phyloP scores from a whole-genome alignment of 2,329 filamentous ascomycete genomes.

The Dactylellina leptospora region DNA sequence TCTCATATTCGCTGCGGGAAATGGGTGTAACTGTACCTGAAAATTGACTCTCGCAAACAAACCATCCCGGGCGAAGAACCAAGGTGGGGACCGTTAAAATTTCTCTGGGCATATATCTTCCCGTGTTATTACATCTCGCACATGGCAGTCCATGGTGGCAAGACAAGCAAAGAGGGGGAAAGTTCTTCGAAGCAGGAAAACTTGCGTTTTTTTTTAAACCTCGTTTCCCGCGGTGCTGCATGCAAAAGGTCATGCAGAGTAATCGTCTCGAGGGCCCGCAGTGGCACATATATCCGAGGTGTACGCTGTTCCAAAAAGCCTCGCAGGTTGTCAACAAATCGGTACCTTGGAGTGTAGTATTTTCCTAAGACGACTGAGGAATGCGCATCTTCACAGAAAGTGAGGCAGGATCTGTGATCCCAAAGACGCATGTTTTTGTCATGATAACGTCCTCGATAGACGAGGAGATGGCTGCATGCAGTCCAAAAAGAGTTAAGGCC shows the following conservation, averaged over 20 bases:
- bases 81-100: slow-evolving; percentile 30
- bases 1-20: slow-evolving; percentile 41
- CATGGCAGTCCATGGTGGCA: slow-evolving; percentile 48
- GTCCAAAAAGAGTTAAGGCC: slow-evolving; percentile 12
- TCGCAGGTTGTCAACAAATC: slow-evolving; percentile 21
- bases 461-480: slow-evolving; percentile 17
- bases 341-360: not conserved
- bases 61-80: slow-evolving; percentile 21
- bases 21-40: slow-evolving; percentile 52
- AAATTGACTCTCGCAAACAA: slow-evolving; percentile 48
- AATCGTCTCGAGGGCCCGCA: slow-evolving; percentile 48
- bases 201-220: slow-evolving; percentile 37
- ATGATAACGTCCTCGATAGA: slow-evolving; percentile 42
- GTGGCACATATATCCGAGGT: slow-evolving; percentile 45
- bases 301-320: slow-evolving; percentile 19
- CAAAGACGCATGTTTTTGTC: slow-evolving; percentile 41
- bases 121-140: slow-evolving; percentile 53
- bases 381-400: slow-evolving; percentile 13
- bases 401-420: slow-evolving; percentile 35
- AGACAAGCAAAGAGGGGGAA: slow-evolving; percentile 29
- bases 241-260: slow-evolving; percentile 29
- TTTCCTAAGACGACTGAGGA: slow-evolving; percentile 28
- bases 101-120: slow-evolving; percentile 40
- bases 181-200: slow-evolving; percentile 5
- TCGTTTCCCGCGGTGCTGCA: slow-evolving; percentile 46